These are phyloP conservation scores for Epichloe uncinata DNA, from an alignment of 2,329 filamentous ascomycete species.

Conservation along the genomic window DNA sequence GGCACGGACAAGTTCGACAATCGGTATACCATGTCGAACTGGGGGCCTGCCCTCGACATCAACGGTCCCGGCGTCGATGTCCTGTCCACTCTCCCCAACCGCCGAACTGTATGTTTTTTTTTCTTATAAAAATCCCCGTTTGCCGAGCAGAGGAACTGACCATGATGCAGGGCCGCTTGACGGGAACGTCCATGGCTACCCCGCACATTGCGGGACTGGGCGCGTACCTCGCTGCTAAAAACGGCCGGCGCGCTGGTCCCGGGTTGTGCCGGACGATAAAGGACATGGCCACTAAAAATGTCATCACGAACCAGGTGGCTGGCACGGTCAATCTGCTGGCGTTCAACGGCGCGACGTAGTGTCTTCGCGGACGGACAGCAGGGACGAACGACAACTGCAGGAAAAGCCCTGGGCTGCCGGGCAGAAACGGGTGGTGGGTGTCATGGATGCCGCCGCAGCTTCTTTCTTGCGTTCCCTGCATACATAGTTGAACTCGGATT, in stretches of 20 bases:
- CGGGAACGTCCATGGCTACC: constrained; percentile 34
- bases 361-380: background rate
- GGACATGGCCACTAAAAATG: constrained; percentile 24
- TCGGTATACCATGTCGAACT: constrained; percentile 32
- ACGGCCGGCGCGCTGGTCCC: constrained; percentile 21
- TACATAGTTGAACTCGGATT: no score
- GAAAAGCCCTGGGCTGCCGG: no score
- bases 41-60: constrained; percentile 29
- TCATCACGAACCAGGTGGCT: constrained; percentile 23
- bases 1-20: constrained; percentile 23
- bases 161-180: constrained; percentile 17
- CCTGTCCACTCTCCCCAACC: constrained; percentile 29
- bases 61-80: constrained; percentile 28
- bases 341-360: constrained; percentile 32
- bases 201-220: constrained; percentile 29
- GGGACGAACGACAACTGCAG: no score
- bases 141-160: background rate
- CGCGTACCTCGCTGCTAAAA: constrained; percentile 9
- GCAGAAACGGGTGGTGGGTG: no score
- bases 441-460: no score
- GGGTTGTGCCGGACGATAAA: constrained; percentile 32
- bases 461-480: no score
- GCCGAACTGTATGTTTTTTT: constrained; percentile 17
- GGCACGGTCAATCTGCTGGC: constrained; percentile 36
- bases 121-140: no score